Evolutionary conservation across 176 grass and related monocot species (phyloP).

Genomic region (Phragmites australis): DNA sequence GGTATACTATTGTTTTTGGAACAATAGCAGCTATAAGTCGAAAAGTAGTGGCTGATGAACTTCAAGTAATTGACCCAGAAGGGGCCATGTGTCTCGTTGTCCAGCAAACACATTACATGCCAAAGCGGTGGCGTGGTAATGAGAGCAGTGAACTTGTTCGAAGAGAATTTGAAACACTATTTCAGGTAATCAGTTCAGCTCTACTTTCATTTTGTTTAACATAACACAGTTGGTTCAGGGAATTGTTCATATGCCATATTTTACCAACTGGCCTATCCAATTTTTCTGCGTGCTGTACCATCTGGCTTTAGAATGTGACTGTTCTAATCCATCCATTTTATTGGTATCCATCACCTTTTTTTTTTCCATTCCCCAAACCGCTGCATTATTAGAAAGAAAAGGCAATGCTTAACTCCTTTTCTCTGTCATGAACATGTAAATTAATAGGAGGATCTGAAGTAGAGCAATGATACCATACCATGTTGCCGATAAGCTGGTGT

Average conservation of each 20-base stretch:
- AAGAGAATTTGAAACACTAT: slow-evolving; percentile 84
- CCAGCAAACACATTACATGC: slow-evolving; percentile 94
- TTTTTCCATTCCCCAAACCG: neutral
- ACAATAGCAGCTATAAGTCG: slow-evolving; percentile 94
- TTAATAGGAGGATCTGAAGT: neutral
- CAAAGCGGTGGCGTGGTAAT: slow-evolving; percentile 89
- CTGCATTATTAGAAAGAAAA: neutral
- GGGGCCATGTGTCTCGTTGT: slow-evolving; percentile 80
- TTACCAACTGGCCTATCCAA: neutral
- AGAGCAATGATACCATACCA: neutral
- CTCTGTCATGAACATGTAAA: neutral
- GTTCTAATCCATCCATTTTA: neutral
- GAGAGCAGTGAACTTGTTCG: slow-evolving; percentile 75
- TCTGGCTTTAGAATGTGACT: slow-evolving; percentile 11
- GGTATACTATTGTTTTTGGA: slow-evolving; percentile 98
- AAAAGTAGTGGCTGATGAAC: slow-evolving; percentile 84
- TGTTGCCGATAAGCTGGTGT: neutral
- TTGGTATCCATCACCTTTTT: neutral
- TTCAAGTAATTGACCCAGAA: slow-evolving; percentile 94
- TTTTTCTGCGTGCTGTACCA: neutral
- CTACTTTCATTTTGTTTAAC: neutral
- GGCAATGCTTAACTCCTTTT: neutral
- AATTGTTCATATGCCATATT: neutral
- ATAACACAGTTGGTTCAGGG: neutral
- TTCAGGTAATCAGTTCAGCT: slow-evolving; percentile 59